Conservation (phyloP, 805 yeast genomes). For the Limtongozyma cylindracea region DNA sequence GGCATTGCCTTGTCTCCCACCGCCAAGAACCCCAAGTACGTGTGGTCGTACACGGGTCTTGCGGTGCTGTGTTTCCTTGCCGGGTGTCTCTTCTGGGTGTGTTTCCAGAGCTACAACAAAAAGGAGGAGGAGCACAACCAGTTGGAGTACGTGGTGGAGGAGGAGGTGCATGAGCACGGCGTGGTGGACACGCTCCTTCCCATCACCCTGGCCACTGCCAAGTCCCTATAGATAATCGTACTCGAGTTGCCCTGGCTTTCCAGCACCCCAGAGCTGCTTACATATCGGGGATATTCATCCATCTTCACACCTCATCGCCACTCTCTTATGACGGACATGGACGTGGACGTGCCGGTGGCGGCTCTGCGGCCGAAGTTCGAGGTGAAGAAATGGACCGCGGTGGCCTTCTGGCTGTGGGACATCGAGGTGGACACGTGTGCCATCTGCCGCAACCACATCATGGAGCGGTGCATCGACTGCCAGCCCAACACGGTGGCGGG, state of each 20-base stretch:
- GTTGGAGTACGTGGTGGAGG: constrained; percentile 12
- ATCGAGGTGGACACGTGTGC: constrained; percentile 92
- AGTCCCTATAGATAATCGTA: no score
- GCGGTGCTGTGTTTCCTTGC: constrained; percentile 30
- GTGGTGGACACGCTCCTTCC: no score
- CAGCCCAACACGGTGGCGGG: constrained; percentile 52
- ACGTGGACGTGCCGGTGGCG: no score
- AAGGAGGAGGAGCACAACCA: constrained; percentile 31
- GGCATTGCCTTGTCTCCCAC: constrained; percentile 52
- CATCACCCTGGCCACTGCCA: no score
- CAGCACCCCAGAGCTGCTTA: no score
- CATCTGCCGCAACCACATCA: constrained; percentile 88
- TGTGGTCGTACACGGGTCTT: constrained; percentile 44
- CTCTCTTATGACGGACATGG: no score
- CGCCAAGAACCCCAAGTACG: constrained; percentile 40
- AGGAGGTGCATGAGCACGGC: no score
- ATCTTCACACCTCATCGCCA: no score
- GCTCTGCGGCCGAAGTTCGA: constrained; percentile 38
- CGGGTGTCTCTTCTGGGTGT: constrained; percentile 36
- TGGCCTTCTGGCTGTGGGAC: constrained; percentile 99
- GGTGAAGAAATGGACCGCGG: constrained; percentile 96
- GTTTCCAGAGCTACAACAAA: constrained; percentile 25
- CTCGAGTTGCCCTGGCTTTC: no score
- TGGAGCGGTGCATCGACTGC: constrained; percentile 97
- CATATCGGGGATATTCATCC: no score